Conservation (phyloP, 225 moss, liverwort and hornwort species). For the Pseudisothecium myosuroides region DNA sequence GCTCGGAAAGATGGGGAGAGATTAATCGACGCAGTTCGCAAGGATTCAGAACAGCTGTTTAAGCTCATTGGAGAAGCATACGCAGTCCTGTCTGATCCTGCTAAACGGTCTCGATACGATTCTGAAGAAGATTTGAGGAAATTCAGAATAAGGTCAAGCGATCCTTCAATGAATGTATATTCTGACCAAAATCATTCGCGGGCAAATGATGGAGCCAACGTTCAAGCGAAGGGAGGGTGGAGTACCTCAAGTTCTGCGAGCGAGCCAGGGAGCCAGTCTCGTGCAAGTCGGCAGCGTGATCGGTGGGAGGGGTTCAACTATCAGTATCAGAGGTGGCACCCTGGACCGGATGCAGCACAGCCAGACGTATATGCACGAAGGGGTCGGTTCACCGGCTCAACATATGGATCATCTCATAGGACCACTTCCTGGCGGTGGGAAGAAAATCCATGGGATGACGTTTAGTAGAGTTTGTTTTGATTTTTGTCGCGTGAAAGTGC, state of each 20-base stretch:
- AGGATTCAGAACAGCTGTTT: constrained; percentile 90
- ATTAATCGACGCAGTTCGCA: constrained; percentile 61
- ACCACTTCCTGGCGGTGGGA: constrained; percentile 37
- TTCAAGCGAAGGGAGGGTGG: constrained; percentile 36
- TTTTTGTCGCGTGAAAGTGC: not conserved
- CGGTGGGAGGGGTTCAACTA: constrained; percentile 58
- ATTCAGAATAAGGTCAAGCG: constrained; percentile 49
- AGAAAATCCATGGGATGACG: constrained; percentile 27
- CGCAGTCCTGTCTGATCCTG: constrained; percentile 78
- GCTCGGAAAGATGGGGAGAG: constrained; percentile 28
- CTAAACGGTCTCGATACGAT: constrained; percentile 67
- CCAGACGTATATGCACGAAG: constrained; percentile 94
- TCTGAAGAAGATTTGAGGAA: constrained; percentile 83
- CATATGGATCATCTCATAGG: constrained; percentile 24
- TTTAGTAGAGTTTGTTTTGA: constrained; percentile 6
- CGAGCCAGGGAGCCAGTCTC: constrained; percentile 32
- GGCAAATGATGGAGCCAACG: constrained; percentile 6
- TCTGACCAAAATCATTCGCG: constrained; percentile 30
- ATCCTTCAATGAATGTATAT: constrained; percentile 12
- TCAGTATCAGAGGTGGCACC: constrained; percentile 91
- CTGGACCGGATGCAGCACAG: constrained; percentile 88
- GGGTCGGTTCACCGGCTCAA: constrained; percentile 28
- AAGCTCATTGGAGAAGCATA: constrained; percentile 97
- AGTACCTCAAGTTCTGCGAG: constrained; percentile 29
- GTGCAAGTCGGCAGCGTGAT: constrained; percentile 49